These are phyloP conservation scores for Gloeostereum incarnatum DNA, from an alignment of 768 basidiomycete species.

Conservation along the genomic window DNA sequence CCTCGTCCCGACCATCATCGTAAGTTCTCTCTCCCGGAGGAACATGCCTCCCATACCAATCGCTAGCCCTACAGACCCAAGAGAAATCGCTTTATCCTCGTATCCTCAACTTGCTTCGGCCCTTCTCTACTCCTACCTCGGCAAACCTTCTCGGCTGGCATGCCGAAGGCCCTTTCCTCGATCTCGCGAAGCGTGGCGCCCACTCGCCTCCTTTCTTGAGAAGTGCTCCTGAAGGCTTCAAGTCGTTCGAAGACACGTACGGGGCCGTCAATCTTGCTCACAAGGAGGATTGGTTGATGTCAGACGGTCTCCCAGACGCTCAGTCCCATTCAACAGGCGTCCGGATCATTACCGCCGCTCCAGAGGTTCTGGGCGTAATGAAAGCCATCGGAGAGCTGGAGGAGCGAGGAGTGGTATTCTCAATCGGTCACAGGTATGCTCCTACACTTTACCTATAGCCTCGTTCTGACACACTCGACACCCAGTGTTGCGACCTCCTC, in stretches of 20 bases:
- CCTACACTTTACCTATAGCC: background rate
- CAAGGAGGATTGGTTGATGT: constrained; percentile 61
- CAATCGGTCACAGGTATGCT: constrained; percentile 80
- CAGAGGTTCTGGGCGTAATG: constrained; percentile 81
- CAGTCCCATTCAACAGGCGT: constrained; percentile 46
- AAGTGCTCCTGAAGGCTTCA: constrained; percentile 51
- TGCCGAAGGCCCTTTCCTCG: constrained; percentile 84
- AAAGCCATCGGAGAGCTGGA: constrained; percentile 49
- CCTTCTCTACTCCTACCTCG: constrained; percentile 51
- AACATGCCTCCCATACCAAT: background rate
- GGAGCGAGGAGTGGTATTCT: constrained; percentile 64
- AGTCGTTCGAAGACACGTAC: constrained; percentile 68
- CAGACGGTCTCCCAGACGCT: too few species aligned
- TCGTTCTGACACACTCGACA: background rate
- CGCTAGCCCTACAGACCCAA: constrained; percentile 47
- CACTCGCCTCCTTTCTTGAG: constrained; percentile 64
- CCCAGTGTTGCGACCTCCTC: constrained; percentile 65
- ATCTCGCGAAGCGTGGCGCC: constrained; percentile 74
- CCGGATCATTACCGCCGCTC: constrained; percentile 79
- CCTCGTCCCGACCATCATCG: constrained; percentile 63
- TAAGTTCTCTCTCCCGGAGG: constrained; percentile 21
- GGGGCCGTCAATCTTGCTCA: constrained; percentile 54
- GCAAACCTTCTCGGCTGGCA: constrained; percentile 86
- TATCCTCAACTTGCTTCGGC: constrained; percentile 56
- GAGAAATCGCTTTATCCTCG: constrained; percentile 68